phyloP scores from a whole-genome alignment of 1,284 basidiomycete genomes.

The Kwoniella shivajii region DNA sequence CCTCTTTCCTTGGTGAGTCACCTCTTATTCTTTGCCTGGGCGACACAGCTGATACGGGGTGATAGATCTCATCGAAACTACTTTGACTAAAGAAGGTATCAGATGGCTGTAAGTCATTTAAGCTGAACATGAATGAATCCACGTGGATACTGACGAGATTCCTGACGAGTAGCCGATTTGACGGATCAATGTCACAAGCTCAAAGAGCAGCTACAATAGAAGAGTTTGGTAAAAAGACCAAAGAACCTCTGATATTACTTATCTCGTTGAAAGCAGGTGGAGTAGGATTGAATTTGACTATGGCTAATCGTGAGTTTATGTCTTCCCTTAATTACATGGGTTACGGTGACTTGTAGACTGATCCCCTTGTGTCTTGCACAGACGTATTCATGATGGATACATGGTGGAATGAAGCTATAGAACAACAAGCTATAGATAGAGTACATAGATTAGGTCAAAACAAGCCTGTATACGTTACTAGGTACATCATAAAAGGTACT shows the following conservation, averaged over 20 bases:
- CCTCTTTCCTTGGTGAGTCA: constrained; percentile 63
- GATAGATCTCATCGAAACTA: constrained; percentile 71
- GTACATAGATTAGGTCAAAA: constrained; percentile 57
- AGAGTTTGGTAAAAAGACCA: constrained; percentile 68
- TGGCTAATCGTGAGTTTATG: constrained; percentile 43
- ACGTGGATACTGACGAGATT: background rate
- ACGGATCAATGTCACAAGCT: constrained; percentile 89
- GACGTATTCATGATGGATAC: constrained; percentile 96
- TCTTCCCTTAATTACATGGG: background rate
- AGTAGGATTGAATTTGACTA: constrained; percentile 74
- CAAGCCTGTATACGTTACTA: constrained; percentile 76
- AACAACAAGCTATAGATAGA: constrained; percentile 72
- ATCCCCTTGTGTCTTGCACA: constrained; percentile 60
- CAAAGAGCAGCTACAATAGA: constrained; percentile 74
- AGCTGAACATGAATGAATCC: background rate
- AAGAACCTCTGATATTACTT: constrained; percentile 75
- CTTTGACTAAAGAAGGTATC: constrained; percentile 72
- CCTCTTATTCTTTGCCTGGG: background rate
- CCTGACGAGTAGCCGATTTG: constrained; percentile 65
- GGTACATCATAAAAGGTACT: constrained; percentile 70
- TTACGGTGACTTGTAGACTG: background rate
- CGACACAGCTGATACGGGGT: background rate
- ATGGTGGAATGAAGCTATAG: constrained; percentile 91
- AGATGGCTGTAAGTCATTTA: constrained; percentile 59
- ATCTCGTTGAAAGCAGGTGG: constrained; percentile 93